phyloP scores from a whole-genome alignment of 2,329 filamentous ascomycete species.

The Fusarium abutilonis region DNA sequence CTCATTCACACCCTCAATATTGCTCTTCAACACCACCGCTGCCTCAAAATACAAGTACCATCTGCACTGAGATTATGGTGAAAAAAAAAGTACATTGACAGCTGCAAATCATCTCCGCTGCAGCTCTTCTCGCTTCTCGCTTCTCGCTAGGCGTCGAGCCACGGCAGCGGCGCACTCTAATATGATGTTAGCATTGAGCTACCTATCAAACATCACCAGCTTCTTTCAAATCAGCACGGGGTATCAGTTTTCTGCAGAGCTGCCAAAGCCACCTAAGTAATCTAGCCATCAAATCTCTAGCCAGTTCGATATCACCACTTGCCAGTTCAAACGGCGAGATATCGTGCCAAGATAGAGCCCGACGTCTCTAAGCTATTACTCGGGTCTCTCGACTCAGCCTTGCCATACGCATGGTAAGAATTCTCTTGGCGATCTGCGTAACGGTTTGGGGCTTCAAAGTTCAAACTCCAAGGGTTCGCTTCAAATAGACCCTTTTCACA shows the following conservation, averaged over 20 bases:
- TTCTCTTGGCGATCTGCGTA: slow-evolving; percentile 18
- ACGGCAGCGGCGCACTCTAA: slow-evolving; percentile 27
- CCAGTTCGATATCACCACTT: slow-evolving; percentile 19
- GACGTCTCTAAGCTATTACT: slow-evolving; percentile 10
- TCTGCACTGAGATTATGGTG: not conserved
- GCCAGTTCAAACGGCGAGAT: slow-evolving; percentile 2
- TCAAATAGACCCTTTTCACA: slow-evolving; percentile 11
- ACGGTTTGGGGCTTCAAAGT: slow-evolving; percentile 18
- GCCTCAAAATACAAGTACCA: slow-evolving; percentile 3
- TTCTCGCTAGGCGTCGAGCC: slow-evolving; percentile 5
- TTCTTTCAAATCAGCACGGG: slow-evolving; percentile 8
- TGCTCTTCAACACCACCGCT: slow-evolving; percentile 10
- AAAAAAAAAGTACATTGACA: slow-evolving; percentile 9
- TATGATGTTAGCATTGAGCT: slow-evolving; percentile 9
- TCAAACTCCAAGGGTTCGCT: slow-evolving; percentile 25
- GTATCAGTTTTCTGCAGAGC: slow-evolving; percentile 8
- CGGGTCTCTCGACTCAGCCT: slow-evolving; percentile 27
- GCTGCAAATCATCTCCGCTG: slow-evolving; percentile 19
- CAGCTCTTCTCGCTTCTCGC: not conserved
- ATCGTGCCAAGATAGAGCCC: slow-evolving; percentile 14
- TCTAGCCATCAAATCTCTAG: slow-evolving; percentile 1
- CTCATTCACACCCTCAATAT: slow-evolving; percentile 19
- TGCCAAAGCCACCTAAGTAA: slow-evolving; percentile 4
- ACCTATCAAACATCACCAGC: slow-evolving; percentile 16
- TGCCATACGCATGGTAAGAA: slow-evolving; percentile 8